Evolutionary conservation across 1,139 yeast genomes (phyloP).

Genomic region (Lodderomyces orthopsilosis): DNA sequence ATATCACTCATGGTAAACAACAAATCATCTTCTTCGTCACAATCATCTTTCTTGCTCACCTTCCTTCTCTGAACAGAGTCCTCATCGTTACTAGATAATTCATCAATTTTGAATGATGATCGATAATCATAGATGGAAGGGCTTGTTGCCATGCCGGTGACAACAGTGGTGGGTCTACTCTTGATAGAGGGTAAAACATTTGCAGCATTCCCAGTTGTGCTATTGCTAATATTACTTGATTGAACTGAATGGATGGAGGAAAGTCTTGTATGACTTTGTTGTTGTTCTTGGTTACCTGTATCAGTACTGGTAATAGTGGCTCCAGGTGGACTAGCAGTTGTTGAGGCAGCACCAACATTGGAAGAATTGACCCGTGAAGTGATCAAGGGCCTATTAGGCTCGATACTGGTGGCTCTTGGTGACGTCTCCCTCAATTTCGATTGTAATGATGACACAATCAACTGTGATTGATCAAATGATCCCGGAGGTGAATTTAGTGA

Average conservation of each 20-base stretch:
- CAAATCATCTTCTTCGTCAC: conserved; percentile 74
- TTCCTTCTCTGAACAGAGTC: conserved; percentile 17
- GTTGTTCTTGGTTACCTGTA: not conserved
- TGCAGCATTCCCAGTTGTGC: not conserved
- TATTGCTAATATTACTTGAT: conserved; percentile 4
- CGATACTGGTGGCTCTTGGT: conserved; percentile 20
- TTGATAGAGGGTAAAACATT: conserved; percentile 8
- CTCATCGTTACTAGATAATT: conserved; percentile 5
- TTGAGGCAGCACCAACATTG: not conserved
- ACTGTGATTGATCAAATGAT: conserved; percentile 11
- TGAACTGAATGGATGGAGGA: conserved; percentile 8
- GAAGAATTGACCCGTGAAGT: conserved; percentile 6
- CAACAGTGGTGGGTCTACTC: conserved; percentile 14
- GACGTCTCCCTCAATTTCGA: conserved; percentile 38
- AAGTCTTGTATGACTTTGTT: not conserved
- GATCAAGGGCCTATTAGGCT: conserved; percentile 5
- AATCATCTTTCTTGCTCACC: conserved; percentile 20
- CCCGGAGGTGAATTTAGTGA: conserved; percentile 27
- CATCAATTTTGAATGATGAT: conserved; percentile 48
- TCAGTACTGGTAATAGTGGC: not conserved
- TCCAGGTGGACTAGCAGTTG: not conserved
- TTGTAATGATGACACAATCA: conserved; percentile 15
- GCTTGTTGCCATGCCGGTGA: conserved; percentile 35
- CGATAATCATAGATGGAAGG: conserved; percentile 31
- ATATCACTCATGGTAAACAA: conserved; percentile 89